Base-by-base conservation (phyloP, 2,329 filamentous ascomycete species). In the Shiraia bambusicola region DNA sequence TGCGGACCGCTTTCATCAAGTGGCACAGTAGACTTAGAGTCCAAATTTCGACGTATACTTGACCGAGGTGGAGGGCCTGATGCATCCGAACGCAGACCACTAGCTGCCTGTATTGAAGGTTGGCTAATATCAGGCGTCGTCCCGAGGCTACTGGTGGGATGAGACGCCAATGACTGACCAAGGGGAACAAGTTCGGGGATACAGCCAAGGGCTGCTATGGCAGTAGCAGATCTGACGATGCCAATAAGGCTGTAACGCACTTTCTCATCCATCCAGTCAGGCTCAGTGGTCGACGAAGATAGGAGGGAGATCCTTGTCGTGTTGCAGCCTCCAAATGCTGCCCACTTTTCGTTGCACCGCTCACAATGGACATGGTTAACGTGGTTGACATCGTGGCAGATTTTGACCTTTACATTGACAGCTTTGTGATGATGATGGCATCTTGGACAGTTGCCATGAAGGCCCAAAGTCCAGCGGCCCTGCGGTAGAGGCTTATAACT, bases 341-440 rank as follows among this genome's bases (percentile, higher is more conserved):
- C 30, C 59, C 60, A 63, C 17, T 50, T 45, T 17, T 53, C 39
- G 4, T 46, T 15, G 30, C 61, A 66, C 2, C 37, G 47, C 7
- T 61, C 54, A 19, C 63, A 65, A 10, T 43, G 7, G 9, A 63
- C 39, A 36, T 59, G 40, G 28, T 48, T 48, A 17, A 50, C 41
- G 3, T 54, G 42, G 15, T 24, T 42, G 4, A 43, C 26, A 33
- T 56, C 47, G 15, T 32, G 30, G 8, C 41, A 37, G 2, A 56
- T 37, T 14, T 36, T 49, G 22, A 66, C 37, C 11, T 53, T 49
- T 6, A 65, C 37, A 17, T 45, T 32, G 27, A 47, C 41, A 9
- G 59, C 54, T 10, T 37, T 55, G 42, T 66, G 57, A 34, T 57
- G 41, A 37, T 63, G 61, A 35, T 57, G 52, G 27, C 61, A 65